Evolutionary conservation across 1,139 yeast genomes (phyloP).

Genomic region (Schizosaccharomyces versatilis): DNA sequence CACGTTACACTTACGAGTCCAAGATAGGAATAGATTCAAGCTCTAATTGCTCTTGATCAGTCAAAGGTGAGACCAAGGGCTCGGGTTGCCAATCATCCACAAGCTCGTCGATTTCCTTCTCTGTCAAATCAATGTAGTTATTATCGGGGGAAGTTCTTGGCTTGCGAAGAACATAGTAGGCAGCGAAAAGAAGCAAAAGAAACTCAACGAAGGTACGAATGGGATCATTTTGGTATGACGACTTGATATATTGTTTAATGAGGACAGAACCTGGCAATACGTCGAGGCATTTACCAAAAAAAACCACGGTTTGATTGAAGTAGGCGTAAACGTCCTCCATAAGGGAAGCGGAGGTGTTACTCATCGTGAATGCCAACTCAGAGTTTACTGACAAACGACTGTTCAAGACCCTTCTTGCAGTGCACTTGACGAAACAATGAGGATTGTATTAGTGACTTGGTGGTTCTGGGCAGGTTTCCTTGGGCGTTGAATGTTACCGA

Average conservation of each 20-base stretch:
- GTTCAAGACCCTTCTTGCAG: no score
- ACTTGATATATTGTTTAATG: slow-evolving; percentile 50
- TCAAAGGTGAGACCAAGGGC: slow-evolving; percentile 41
- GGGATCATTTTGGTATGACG: slow-evolving; percentile 91
- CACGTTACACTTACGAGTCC: slow-evolving; percentile 21
- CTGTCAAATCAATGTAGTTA: slow-evolving; percentile 41
- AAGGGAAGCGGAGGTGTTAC: not conserved
- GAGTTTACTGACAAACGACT: no score
- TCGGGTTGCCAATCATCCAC: slow-evolving; percentile 83
- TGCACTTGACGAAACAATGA: no score
- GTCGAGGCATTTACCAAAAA: not conserved
- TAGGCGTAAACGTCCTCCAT: slow-evolving; percentile 3
- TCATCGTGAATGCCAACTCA: not conserved
- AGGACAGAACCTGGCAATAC: slow-evolving; percentile 62
- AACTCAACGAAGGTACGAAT: slow-evolving; percentile 67
- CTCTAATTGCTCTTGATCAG: slow-evolving; percentile 37
- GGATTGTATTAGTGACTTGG: no score
- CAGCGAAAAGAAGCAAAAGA: slow-evolving; percentile 57
- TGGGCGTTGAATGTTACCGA: no score
- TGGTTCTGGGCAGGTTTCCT: no score
- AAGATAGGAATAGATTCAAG: slow-evolving; percentile 41
- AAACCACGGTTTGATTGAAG: not conserved
- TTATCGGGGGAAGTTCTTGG: slow-evolving; percentile 50
- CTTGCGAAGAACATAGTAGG: slow-evolving; percentile 60
- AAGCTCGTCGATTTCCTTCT: slow-evolving; percentile 56